Evolutionary conservation across 2,329 filamentous ascomycete species (phyloP), one percentile per base, ranked within the genome.

Genomic region (Seiridium cupressi): DNA sequence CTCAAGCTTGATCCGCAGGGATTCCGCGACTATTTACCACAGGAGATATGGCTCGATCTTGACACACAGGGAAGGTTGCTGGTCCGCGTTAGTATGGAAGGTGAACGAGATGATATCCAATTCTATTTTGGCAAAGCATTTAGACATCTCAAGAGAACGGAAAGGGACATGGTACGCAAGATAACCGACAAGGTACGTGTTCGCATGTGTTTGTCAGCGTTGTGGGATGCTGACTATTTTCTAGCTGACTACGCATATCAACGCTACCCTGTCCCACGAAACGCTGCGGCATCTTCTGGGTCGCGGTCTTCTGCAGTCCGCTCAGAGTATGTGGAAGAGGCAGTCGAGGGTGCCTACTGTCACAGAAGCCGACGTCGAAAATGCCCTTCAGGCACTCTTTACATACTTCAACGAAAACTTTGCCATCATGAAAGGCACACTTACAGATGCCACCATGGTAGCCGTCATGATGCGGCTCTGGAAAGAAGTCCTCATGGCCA

Each of bases 81-180:
- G 60, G 85, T 99, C 57, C 86, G 94, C 63, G 93, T 99, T 57
- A 97, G 93, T 72, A 99, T 99, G 95, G 95, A 99, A 77, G 95
- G 95, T 56, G 95, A 99, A 77, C 86, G 95, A 63, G 95, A 99
- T 72, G 95, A 99, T 72, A 99, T 99, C 61, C 92, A 97, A 70
- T 99, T 99, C 75, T 94, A 97, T 71, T 98, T 98, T 75, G 95
- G 93, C 68, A 98, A 97, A 76, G 91, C 95, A 34, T 99, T 99
- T 79, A 86, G 95, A 51, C 92, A 94, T 62, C 81, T 99, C 67
- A 98, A 98, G 81, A 87, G 95, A 66, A 96, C 94, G 0, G 94
- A 99, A 77, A 86, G 94, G 69, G 95, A 99, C 74, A 99, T 99
- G 95, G 96, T 96, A 58, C 87, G 95, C 63, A 96, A 93, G 76